Evolutionary conservation across 2,329 filamentous ascomycete species (phyloP).

Genomic region (Stagonosporopsis cucurbitacearum): DNA sequence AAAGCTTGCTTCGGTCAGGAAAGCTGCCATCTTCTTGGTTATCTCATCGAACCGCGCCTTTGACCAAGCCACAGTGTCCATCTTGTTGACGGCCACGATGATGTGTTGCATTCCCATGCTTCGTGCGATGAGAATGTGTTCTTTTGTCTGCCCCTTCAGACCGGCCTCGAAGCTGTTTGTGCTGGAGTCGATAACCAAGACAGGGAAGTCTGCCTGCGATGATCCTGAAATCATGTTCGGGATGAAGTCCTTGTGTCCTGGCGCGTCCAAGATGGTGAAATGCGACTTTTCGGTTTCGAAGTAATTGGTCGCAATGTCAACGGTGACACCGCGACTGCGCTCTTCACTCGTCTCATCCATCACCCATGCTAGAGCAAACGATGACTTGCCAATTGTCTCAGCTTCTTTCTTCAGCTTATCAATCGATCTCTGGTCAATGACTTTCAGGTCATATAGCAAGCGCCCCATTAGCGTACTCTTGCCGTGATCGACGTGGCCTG

Average conservation of each 20-base stretch:
- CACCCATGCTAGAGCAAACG: conserved; percentile 96
- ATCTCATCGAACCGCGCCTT: conserved; percentile 85
- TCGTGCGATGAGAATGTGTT: conserved; percentile 86
- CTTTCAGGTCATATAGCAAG: conserved; percentile 85
- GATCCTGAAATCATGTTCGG: conserved; percentile 99
- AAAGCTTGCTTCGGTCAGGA: conserved; percentile 83
- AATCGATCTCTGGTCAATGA: conserved; percentile 85
- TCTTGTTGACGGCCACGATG: conserved; percentile 93
- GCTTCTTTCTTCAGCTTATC: conserved; percentile 89
- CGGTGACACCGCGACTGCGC: conserved; percentile 87
- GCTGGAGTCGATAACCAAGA: conserved; percentile 90
- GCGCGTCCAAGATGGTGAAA: conserved; percentile 95
- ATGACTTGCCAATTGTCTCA: conserved; percentile 89
- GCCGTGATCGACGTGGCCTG: conserved; percentile 94
- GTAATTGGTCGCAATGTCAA: conserved; percentile 93
- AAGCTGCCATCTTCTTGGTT: conserved; percentile 78
- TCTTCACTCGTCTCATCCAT: conserved; percentile 93
- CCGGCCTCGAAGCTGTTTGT: conserved; percentile 93
- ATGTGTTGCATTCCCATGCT: conserved; percentile 90
- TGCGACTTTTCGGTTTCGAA: conserved; percentile 87
- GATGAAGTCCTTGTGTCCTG: conserved; percentile 93
- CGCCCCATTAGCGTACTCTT: conserved; percentile 98
- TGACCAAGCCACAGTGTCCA: conserved; percentile 86
- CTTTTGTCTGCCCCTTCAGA: conserved; percentile 89
- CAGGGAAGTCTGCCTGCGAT: conserved; percentile 93